Percentiles rank a stretch among this genome's conserved stretches.
phyloP scores from a whole-genome alignment of 1,284 basidiomycete species.

The Quambalaria eucalypti region DNA sequence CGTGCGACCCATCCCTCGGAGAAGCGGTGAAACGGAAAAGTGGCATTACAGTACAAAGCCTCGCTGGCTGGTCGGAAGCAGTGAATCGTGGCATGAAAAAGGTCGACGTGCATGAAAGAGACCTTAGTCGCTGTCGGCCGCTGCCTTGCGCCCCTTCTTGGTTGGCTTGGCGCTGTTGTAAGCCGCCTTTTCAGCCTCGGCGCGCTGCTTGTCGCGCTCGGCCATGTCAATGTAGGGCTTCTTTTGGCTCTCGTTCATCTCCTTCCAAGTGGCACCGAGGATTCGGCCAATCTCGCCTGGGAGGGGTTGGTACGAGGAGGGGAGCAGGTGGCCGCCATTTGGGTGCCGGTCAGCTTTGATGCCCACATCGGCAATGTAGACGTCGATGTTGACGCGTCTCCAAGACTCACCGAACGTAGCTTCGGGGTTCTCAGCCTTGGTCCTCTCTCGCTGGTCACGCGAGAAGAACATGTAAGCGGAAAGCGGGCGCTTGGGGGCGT shows the following conservation, averaged over 20 bases:
- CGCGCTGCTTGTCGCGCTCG: slow-evolving; percentile 71
- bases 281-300: slow-evolving; percentile 74
- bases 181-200: slow-evolving; percentile 68
- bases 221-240: slow-evolving; percentile 90
- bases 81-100: too few species aligned
- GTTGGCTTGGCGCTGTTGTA: too few species aligned
- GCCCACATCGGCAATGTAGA: too few species aligned
- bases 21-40: too few species aligned
- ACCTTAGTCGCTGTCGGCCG: too few species aligned
- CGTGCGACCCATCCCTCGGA: too few species aligned
- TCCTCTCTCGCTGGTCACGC: slow-evolving; percentile 85
- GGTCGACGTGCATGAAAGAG: too few species aligned
- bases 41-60: too few species aligned
- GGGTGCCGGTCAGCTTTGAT: background rate
- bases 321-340: background rate
- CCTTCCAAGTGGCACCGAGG: slow-evolving; percentile 82
- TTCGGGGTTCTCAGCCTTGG: slow-evolving; percentile 90
- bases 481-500: slow-evolving; percentile 77
- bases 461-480: slow-evolving; percentile 99
- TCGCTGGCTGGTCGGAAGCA: too few species aligned
- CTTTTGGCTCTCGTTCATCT: slow-evolving; percentile 70
- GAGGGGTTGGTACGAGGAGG: background rate
- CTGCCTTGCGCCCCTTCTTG: too few species aligned
- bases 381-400: too few species aligned
- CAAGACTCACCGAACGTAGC: slow-evolving; percentile 76